Base-by-base conservation (phyloP, 2,329 filamentous ascomycete genomes). In the Alternaria atra region DNA sequence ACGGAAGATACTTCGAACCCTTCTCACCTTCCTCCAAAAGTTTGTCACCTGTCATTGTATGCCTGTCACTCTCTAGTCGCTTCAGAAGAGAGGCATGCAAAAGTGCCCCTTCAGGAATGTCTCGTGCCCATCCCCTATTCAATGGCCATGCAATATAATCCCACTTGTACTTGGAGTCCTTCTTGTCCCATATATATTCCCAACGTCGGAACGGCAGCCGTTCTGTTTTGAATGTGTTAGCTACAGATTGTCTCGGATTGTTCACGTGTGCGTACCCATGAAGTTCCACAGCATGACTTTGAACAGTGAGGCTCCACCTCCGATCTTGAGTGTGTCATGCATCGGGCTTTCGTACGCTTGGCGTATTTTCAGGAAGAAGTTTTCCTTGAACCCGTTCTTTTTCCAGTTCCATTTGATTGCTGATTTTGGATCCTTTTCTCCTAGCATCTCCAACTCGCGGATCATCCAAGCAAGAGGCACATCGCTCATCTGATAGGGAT, bases 401-500 rank as follows among this genome's bases (percentile, higher is more conserved):
- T 30, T 55, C 20, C 5, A 4, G 30, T 17, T 39, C 52, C 52
- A 55, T 25, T 25, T 46, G 23, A 55, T n/a, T 4, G 52, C 52
- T n/a, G 52, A 37, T 12, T 17, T 42, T 12, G 42, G 20, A 20
- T 44, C 52, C 25, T 39, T 12, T 23, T 37, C 30, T n/a, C 40
- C 52, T 29, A 55, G n/a, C 17, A 47, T 8, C 25, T 55, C 52
- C 42, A 55, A 20, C 20, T 55, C 52, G 34, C 52, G 52, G 32
- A 55, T 55, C 52, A 55, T 55, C 52, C 52, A 55, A 47, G 52
- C 52, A n/a, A 55, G 42, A 10, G 52, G 52, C 8, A 55, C 15
- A 47, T 55, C 52, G 27, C 52, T 55, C 52, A 55, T 55, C 32
- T 55, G 52, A 55, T 55, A 55, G 1, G 40, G 43, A 39, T 55